Base-by-base conservation (phyloP, 23 red algal species). In the Gracilaria vermiculophylla region DNA sequence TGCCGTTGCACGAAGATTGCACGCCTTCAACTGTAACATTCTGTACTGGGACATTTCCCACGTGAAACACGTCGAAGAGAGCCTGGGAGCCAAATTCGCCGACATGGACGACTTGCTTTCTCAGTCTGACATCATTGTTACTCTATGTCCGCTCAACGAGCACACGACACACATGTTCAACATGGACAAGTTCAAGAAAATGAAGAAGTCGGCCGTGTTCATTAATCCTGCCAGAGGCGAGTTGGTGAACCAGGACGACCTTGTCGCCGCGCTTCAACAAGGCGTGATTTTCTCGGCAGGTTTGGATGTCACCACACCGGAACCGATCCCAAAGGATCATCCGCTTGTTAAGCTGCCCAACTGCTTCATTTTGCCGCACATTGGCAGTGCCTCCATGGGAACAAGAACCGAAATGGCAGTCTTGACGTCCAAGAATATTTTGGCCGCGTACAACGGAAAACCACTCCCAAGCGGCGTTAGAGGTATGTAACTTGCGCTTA, bases 291-390 rank as follows among this genome's bases (percentile, higher is more conserved):
- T 81, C 44, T 91, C 76, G 23, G 89, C 82, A 0, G 95, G 95
- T 32, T 20, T 92, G 32, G 95, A 98, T 71, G 95, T 98, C 15
- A 94, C 91, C 19, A 92, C 81, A 20, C 95, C 95, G 2, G 95
- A 98, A 56, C 95, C 95, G 32, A 25, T 98, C 42, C 91, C 90
- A n/a, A 75, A 76, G 43, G 77, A 91, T 49, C 73, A 89, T 35
- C 53, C 62, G 70, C 75, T 99, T 55, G 51, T 71, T 14, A 62
- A 86, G 47, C 65, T 66, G 40, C 80, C 80, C 9, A 95, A 95
- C 66, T 92, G 92, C 21, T 90, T 94, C 23, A 91, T 95, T 73
- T 48, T 95, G 62, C 97, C 97, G 20, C 97, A 99, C 85, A 95
- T 99, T 67, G 97, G 87, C 17, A 92, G 86, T 47, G 97, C 97